Percentiles rank a stretch among this genome's conserved stretches.
Evolutionary conservation across 805 yeast species (phyloP).

Genomic region (Kuraishia floccosa): DNA sequence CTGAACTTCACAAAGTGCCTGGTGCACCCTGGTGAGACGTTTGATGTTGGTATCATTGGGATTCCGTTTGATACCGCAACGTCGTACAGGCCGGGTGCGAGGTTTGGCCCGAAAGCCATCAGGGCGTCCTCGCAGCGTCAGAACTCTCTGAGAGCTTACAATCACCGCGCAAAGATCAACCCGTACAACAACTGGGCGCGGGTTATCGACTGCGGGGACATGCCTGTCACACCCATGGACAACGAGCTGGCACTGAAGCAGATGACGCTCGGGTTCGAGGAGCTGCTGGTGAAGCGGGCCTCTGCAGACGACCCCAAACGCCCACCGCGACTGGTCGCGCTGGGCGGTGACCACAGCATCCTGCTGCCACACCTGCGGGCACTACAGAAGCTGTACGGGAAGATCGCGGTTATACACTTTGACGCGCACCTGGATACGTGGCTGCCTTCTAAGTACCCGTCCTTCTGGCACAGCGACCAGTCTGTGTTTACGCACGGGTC

Average conservation of each 20-base stretch:
- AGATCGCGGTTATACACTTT: slow-evolving; percentile 64
- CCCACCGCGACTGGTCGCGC: slow-evolving; percentile 55
- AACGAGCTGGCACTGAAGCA: slow-evolving; percentile 39
- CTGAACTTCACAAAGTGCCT: slow-evolving; percentile 45
- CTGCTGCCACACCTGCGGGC: slow-evolving; percentile 65
- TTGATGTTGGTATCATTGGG: slow-evolving; percentile 67
- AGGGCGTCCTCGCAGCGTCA: slow-evolving; percentile 65
- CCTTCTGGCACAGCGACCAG: slow-evolving; percentile 6
- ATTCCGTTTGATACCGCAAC: slow-evolving; percentile 81
- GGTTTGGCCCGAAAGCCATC: slow-evolving; percentile 73
- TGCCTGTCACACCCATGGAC: slow-evolving; percentile 51
- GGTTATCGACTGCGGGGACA: slow-evolving; percentile 44
- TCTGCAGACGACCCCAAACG: slow-evolving; percentile 12
- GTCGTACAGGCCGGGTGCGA: slow-evolving; percentile 69
- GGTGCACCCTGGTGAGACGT: slow-evolving; percentile 26
- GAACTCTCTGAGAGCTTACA: slow-evolving; percentile 56
- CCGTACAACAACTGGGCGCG: slow-evolving; percentile 40
- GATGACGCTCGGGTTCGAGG: slow-evolving; percentile 43
- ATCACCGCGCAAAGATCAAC: slow-evolving; percentile 39
- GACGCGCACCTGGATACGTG: slow-evolving; percentile 83
- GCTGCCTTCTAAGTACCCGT: slow-evolving; percentile 62
- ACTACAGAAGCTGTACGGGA: slow-evolving; percentile 48
- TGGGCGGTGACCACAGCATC: slow-evolving; percentile 81
- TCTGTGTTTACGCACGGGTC: slow-evolving; percentile 68
- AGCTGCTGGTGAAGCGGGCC: slow-evolving; percentile 27